Evolutionary conservation across 2,329 filamentous ascomycete species (phyloP), one percentile per base, ranked within the genome.

Genomic region (Leptographium lundbergii): DNA sequence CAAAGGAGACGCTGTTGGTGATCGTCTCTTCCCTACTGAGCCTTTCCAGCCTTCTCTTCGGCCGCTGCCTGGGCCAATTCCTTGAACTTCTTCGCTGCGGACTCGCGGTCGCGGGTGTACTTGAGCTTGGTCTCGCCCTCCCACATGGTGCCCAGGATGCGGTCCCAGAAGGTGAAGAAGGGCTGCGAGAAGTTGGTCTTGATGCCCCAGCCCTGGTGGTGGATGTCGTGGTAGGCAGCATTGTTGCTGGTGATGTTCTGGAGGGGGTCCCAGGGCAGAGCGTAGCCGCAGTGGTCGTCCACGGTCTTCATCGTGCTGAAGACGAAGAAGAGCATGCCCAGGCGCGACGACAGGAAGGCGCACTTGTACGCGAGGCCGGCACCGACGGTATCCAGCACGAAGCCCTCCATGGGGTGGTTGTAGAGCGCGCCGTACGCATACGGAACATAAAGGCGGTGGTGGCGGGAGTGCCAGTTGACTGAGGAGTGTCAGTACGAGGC

Each of bases 121-220:
- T 72, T 74, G 24, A 71, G 59, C 42, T 65, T 65, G 19, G 76
- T 76, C 60, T 78, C 84, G 56, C 89, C 89, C 61, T 81, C 83
- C 85, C 91, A 96, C 72, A 84, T 87, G 27, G 94, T 99, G 57
- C 86, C 85, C 25, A 96, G 77, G 32, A 91, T 69, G 54, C 81
- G 79, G 70, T 99, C 94, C 90, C 94, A 97, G 74, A 96, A 91
- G 54, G 88, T 96, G 74, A 97, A 96, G 75, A 91, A 95, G 3
- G 89, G 89, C 72, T 95, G 89, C 6, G 86, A 87, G 71, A 90
- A 95, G 74, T 95, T 95, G 64, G 87, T 88, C 81, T 97, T 99
- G 79, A 99, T 96, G 60, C 94, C 94, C 91, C 92, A 97, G 73
- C 89, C 95, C 74, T 99, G 94, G 74, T 99, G 94, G 73, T 99